Base-by-base conservation (phyloP, 2,329 filamentous ascomycete species). In the Rhexocercosporidium sp. region DNA sequence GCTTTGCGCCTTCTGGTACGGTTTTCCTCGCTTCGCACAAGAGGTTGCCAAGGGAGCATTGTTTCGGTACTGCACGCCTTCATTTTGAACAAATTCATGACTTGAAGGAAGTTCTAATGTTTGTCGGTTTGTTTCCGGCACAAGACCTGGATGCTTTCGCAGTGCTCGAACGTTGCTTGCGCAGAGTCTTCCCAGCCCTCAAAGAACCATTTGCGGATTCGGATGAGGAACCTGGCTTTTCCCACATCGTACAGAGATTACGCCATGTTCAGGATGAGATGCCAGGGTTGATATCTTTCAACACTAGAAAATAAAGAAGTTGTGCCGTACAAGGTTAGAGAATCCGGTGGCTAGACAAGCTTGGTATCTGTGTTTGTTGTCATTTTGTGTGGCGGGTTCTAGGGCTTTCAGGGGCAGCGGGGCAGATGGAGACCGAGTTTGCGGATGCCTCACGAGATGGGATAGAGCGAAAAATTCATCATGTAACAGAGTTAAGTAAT, bases 1-100 rank as follows among this genome's bases (percentile, higher is more conserved):
- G 49, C 49, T 53, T 53, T 53, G 25, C 49, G 27, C 51, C 51
- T 54, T 34, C 51, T 20, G 27, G 51, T 54, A 54, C 51, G 51
- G 29, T 54, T 31, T 54, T 54, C 51, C 51, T 54, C 51, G 51
- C 51, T 29, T 54, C 51, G 51, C 27, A 54, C 27, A 54, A 54
- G n/a, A 54, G 51, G 27, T 54, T 54, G 27, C 51, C 9, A 54
- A 54, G 34, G 18, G 51, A 54, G 51, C 51, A 54, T 54, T 54
- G 27, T 16, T 54, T 54, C 18, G 27, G 51, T 20, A 54, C 51
- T 54, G 27, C 51, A 54, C 51, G 51, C 12, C 29, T 54, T 11
- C 27, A 54, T 34, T 54, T 54, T 34, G 1, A 34, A n/a, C 51
- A 54, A 34, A 54, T 54, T 54, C 51, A 54, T 34, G 51, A 54